Conservation (phyloP, 257 asterid species). For the Ehretia macrophylla region DNA sequence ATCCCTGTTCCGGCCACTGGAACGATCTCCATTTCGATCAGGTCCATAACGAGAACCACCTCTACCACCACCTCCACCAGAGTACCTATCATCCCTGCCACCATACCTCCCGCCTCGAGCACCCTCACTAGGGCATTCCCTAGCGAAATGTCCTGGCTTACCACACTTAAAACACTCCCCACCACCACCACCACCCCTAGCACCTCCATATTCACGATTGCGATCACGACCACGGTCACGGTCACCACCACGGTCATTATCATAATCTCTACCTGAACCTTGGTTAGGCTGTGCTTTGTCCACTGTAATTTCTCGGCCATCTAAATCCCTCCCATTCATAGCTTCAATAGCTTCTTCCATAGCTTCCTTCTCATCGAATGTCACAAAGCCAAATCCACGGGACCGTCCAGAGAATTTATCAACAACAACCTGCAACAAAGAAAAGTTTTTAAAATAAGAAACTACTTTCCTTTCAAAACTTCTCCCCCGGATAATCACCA, state of each 20-base stretch:
- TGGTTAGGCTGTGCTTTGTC: constrained; percentile 84
- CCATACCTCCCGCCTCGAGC: constrained; percentile 9
- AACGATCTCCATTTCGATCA: constrained; percentile 77
- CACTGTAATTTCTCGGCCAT: constrained; percentile 81
- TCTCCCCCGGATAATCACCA: no score
- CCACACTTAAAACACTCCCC: constrained; percentile 95
- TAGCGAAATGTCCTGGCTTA: constrained; percentile 93
- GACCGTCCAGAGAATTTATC: constrained; percentile 84
- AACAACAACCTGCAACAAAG: constrained; percentile 53
- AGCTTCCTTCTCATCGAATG: constrained; percentile 81
- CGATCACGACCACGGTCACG: constrained; percentile 60
- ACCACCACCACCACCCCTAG: constrained; percentile 67
- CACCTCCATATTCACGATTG: constrained; percentile 50
- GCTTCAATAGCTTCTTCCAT: constrained; percentile 93
- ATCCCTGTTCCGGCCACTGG: constrained; percentile 60
- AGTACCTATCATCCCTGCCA: constrained; percentile 52
- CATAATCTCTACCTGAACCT: constrained; percentile 58
- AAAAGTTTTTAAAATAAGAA: no score
- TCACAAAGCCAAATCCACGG: constrained; percentile 88
- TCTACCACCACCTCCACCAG: constrained; percentile 56
- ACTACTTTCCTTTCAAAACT: no score
- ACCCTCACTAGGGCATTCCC: constrained; percentile 91
- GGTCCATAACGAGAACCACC: constrained; percentile 73
- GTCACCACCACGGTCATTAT: constrained; percentile 49
- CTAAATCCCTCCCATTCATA: constrained; percentile 88